Evolutionary conservation across 1,284 basidiomycete genomes (phyloP), one percentile per base, ranked within the genome.

Genomic region (Ceratobasidium sp.): DNA sequence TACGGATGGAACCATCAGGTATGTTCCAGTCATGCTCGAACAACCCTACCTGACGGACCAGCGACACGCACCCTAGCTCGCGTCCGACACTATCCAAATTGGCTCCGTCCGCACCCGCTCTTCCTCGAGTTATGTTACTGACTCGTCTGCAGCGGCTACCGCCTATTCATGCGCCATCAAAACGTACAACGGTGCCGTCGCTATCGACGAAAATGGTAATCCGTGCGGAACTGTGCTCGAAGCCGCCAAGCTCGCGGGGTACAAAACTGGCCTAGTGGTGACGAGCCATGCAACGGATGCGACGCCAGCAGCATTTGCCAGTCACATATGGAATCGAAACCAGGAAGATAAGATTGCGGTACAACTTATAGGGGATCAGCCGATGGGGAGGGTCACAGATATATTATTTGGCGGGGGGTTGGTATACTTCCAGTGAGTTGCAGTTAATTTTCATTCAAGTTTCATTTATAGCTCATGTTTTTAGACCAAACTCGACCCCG

Each of bases 181-280:
- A 74, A 78, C 75, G 43, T 78, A 79, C 74, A 81, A 81, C 74
- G 80, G 79, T 11, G 80, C 79, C 74, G 81, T 81, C 56, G 80
- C 80, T 56, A 78, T 81, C 49, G 79, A 81, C 61, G 76, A 77
- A 29, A 78, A 81, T 61, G 78, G 79, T 73, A 80, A 80, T 76
- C 79, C 80, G 16, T 81, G 80, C 61, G 80, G 80, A 53, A 81
- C 81, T 1, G 79, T 81, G 0, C 79, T 82, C 22, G 81, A 82
- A 56, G 81, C 77, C 6, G 81, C 81, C 48, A 81, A 82, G 76
- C 76, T 76, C 7, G 78, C 79, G 51, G 80, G 79, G 0, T 80
- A 77, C 76, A 77, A 78, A 53, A 80, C 80, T 37, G 80, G 78
- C 16, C 74, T 81, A 11, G 81, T 81, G 19, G 78, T 79, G 11